Base-by-base conservation (phyloP, 2,329 filamentous ascomycete genomes). In the Drechmeria coniospora region DNA sequence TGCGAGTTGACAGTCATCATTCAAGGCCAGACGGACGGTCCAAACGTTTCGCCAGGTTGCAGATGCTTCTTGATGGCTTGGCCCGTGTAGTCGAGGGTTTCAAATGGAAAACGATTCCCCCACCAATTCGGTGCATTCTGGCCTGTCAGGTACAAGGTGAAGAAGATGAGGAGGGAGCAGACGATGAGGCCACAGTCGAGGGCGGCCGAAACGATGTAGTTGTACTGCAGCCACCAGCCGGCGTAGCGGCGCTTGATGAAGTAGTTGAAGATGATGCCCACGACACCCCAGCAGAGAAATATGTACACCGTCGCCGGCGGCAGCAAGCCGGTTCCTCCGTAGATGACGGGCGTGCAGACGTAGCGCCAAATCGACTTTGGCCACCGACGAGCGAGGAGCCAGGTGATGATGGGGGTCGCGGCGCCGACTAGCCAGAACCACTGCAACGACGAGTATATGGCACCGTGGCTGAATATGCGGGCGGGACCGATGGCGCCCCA, bases 151-250 rank as follows among this genome's bases (percentile, higher is more conserved):
- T 72, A 69, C 16, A 83, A 53, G 1, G 71, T 64, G 39, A 79
- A 69, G 56, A 83, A 79, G 32, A 82, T 74, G 32, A 82, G 47
- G 20, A 83, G 63, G 0, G 74, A 75, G 19, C 64, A 67, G 13
- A 81, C 47, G 9, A 74, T 69, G 5, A 80, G 59, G 5, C 77
- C 77, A 26, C 67, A 68, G 47, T 82, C 78, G 21, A 83, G 55
- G 1, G 72, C 78, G 0, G 77, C 77, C 13, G 75, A 79, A 0
- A 74, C 70, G 43, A 81, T 63, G 47, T 82, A 83, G 56, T 83
- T 82, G 56, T 80, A 83, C 48, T 75, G 71, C 49, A 77, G 57
- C 78, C 78, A 83, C 78, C 77, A 82, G 19, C 73, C 76, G 4
- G 63, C 67, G 51, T 65, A 76, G 35, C 67, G 63, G 32, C 72